Evolutionary conservation across 1,284 basidiomycete genomes (phyloP).

Genomic region (Golubevia pallescens): DNA sequence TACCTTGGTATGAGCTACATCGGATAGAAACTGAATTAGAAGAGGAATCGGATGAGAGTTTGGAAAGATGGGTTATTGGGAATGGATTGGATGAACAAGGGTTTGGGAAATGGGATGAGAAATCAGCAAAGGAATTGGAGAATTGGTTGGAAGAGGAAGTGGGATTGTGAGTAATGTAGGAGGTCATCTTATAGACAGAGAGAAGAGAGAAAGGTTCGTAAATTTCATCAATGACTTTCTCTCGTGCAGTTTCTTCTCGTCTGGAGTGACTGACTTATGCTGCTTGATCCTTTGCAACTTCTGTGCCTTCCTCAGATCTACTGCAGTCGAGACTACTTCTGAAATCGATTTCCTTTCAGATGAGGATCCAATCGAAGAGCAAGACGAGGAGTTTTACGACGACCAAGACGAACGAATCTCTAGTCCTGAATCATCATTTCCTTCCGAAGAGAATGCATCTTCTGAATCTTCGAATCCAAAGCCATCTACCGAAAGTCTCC

Average conservation of each 20-base stretch:
- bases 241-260: too few relatives aligned
- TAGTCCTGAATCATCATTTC: too few relatives aligned
- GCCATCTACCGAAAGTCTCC: too few relatives aligned
- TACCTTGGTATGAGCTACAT: slow-evolving; percentile 52
- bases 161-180: slow-evolving; percentile 43
- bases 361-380: slow-evolving; percentile 11
- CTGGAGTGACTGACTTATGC: too few relatives aligned
- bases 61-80: slow-evolving; percentile 39
- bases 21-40: slow-evolving; percentile 48
- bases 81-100: slow-evolving; percentile 4
- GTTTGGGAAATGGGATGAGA: slow-evolving; percentile 13
- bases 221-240: too few relatives aligned
- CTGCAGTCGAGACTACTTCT: neutral
- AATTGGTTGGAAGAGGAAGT: slow-evolving; percentile 50
- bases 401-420: too few relatives aligned
- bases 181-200: slow-evolving; percentile 1
- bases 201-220: neutral
- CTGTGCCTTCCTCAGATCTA: neutral
- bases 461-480: too few relatives aligned
- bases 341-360: neutral
- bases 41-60: slow-evolving; percentile 41
- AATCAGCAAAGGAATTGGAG: slow-evolving; percentile 23
- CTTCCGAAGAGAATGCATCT: too few relatives aligned
- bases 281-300: too few relatives aligned
- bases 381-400: slow-evolving; percentile 2